Evolutionary conservation across 257 asterid genomes (phyloP), one percentile per base, ranked within the genome.

Genomic region (Prunella vulgaris): DNA sequence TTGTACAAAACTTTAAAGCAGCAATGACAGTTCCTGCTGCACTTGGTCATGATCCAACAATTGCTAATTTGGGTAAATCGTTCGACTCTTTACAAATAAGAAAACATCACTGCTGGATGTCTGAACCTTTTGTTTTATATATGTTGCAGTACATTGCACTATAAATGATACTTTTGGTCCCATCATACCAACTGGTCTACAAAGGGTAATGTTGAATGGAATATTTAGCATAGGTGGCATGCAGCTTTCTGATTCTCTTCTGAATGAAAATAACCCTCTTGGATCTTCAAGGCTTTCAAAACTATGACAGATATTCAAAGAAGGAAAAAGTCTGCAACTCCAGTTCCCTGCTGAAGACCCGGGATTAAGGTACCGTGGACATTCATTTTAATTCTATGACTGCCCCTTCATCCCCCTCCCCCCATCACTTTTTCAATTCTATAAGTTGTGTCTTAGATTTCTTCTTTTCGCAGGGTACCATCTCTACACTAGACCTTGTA

Each of bases 301-400:
- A 77, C 77, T 90, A 67, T 79, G 81, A 72, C 81, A 76, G 76
- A 88, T 90, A 66, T 85, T 93, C 66, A 90, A 87, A 70, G 94
- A 81, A 77, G 98, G 98, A 67, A 89, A 88, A 77, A 90, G 96
- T 84, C 98, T 93, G 77, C 97, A 90, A 71, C 98, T 93, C 64
- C 98, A 93, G 78, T 93, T 93, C 78, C 98, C 96, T 35, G 95
- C 98, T 21, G 97, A 93, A 83, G 99, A 93, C 78, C 80, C 90
- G 57, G 99, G 99, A 56, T 90, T 90, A 88, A 87, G 96, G 99
- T 90, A 73, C 46, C 5, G 1, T 44, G 22, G 44, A 20, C 58
- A 27, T 51, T 35, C 56, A 46, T 37, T n/a, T 48, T 48, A 48
- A 4, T 40, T 52, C 9, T 48, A 20, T 49, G 18, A 10, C 40